phyloP scores from a whole-genome alignment of 352 stramenopile genomes.

The Phytophthora syringae region DNA sequence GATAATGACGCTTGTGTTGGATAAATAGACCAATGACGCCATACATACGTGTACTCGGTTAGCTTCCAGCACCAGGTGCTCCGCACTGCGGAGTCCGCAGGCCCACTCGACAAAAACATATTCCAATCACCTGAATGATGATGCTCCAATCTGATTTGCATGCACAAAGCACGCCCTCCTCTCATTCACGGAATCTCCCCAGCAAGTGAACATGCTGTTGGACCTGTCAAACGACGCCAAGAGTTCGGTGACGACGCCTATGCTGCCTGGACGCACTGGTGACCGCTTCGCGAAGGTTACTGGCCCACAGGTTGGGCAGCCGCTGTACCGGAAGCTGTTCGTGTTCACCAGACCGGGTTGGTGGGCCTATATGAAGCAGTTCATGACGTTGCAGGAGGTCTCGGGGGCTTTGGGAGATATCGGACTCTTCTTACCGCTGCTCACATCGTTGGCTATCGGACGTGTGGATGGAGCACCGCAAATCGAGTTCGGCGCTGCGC shows the following conservation, averaged over 20 bases:
- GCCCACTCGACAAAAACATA: no score
- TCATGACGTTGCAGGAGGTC: slow-evolving; percentile 78
- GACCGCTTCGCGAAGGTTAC: slow-evolving; percentile 50
- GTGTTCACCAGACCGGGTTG: slow-evolving; percentile 64
- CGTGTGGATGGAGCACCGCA: slow-evolving; percentile 68
- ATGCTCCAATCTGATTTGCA: slow-evolving; percentile 38
- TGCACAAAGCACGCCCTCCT: slow-evolving; percentile 6
- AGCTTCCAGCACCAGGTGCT: no score
- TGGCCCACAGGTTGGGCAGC: slow-evolving; percentile 52
- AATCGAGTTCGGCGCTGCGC: slow-evolving; percentile 88
- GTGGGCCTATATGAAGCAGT: slow-evolving; percentile 65
- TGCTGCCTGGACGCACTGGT: slow-evolving; percentile 38
- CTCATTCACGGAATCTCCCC: slow-evolving; percentile 13
- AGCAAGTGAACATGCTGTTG: slow-evolving; percentile 13
- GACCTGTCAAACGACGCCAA: slow-evolving; percentile 14
- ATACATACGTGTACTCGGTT: no score
- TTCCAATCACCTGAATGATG: no score
- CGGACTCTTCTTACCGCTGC: slow-evolving; percentile 93
- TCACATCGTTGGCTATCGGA: slow-evolving; percentile 89
- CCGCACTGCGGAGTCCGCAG: no score
- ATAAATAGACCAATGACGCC: no score
- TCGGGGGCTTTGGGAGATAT: slow-evolving; percentile 94
- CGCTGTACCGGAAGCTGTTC: slow-evolving; percentile 57
- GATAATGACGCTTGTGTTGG: no score
- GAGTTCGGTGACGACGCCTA: slow-evolving; percentile 25